Percentiles rank a stretch among this genome's conserved stretches.
Conservation (phyloP, 192 early-diverging fungal species). For the Coemansia sp. region DNA sequence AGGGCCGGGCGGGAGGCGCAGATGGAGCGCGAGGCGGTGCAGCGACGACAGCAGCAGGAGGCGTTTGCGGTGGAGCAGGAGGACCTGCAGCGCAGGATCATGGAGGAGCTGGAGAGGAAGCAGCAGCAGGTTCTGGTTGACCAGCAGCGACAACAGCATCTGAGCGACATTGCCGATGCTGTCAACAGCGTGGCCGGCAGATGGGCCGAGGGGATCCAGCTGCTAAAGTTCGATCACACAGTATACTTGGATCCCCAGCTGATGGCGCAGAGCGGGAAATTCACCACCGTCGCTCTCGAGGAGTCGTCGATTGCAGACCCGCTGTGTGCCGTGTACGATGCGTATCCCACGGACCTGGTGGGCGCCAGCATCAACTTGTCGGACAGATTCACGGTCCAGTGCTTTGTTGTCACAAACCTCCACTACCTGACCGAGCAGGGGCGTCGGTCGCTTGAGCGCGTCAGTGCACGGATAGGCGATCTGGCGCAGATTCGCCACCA, state of each 20-base stretch:
- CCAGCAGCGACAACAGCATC: conserved; percentile 24
- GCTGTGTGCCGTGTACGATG: conserved; percentile 45
- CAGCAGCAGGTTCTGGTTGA: conserved; percentile 41
- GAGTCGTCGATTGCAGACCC: conserved; percentile 31
- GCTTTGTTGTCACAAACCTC: conserved; percentile 27
- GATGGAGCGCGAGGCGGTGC: conserved; percentile 29
- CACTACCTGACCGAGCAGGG: conserved; percentile 44
- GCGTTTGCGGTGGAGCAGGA: conserved; percentile 29
- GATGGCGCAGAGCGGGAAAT: conserved; percentile 21
- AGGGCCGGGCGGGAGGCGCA: conserved; percentile 22
- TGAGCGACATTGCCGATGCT: conserved; percentile 37
- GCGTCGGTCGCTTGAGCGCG: conserved; percentile 57
- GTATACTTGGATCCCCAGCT: conserved; percentile 24
- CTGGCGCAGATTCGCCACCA: conserved; percentile 58
- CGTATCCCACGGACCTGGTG: conserved; percentile 48
- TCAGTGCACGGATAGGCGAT: conserved; percentile 49
- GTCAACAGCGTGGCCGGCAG: conserved; percentile 42
- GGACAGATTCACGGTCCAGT: conserved; percentile 48
- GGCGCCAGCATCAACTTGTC: conserved; percentile 36
- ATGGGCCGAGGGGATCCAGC: conserved; percentile 48
- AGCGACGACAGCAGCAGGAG: conserved; percentile 10
- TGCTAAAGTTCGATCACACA: conserved; percentile 29
- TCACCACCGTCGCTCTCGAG: conserved; percentile 44
- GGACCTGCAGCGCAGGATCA: conserved; percentile 41
- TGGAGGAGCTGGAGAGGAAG: conserved; percentile 46